Base-by-base conservation (phyloP, 768 basidiomycete species). In the Xerocomus spinulosus region DNA sequence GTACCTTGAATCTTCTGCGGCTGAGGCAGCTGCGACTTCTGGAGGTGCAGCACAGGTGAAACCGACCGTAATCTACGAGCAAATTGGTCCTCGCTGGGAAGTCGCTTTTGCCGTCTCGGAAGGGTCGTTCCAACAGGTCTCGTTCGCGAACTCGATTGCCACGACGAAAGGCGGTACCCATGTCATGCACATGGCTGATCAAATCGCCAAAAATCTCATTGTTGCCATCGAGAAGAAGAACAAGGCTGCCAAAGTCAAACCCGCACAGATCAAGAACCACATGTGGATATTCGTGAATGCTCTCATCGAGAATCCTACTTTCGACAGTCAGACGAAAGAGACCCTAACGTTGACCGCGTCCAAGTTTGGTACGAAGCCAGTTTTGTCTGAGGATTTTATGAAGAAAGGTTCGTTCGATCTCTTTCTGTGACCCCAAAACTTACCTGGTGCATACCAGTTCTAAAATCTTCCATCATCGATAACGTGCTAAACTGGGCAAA, bases 291-390 rank as follows among this genome's bases (percentile, higher is more conserved):
- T 98, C 60, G 84, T 99, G 62, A 98, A 97, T 60, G 83, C 91
- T 13, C 74, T 96, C 51, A 85, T 99, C 55, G 94, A 95, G 71
- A 99, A 99, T 62, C 95, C 96, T 9, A 91, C 92, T 1, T 99
- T 99, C 69, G 95, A 99, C 76, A 93, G 91, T 76, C 96, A 99
- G 68, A 97, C 96, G 30, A 99, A 99, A 73, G 96, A 99, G 67
- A 87, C 84, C 4, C 71, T 99, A 55, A 98, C 94, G 1, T 70
- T 97, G 37, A 83, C 85, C 3, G 72, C 85, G 17, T 83, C 82
- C 25, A 95, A 95, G 68, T 99, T 98, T 61, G 91, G 93, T 9
- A 86, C 86, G 36, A 95, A 86, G 66, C 90, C 92, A 3, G 69
- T 68, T 2, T 61, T 97, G 12, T 81, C 87, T 2, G 95, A 98